Conservation (phyloP, 768 basidiomycete genomes). For the Rhodotorula babjevae region DNA sequence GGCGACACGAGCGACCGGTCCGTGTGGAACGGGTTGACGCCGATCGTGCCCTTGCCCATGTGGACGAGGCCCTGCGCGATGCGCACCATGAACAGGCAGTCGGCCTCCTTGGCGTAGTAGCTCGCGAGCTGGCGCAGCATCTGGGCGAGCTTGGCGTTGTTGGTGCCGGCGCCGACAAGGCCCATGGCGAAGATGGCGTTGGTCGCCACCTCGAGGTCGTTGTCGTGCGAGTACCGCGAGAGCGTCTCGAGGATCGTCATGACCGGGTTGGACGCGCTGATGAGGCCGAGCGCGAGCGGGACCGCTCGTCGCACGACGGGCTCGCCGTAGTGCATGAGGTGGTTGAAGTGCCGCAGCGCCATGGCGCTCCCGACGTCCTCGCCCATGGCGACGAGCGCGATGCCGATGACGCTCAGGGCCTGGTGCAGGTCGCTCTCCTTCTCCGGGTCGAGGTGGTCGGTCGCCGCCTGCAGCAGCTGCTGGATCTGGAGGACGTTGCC, state of each 20-base stretch:
- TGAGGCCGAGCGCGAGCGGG: slow-evolving; percentile 88
- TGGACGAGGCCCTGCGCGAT: slow-evolving; percentile 93
- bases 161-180: slow-evolving; percentile 94
- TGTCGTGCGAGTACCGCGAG: slow-evolving; percentile 98
- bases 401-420: slow-evolving; percentile 85
- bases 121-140: slow-evolving; percentile 94
- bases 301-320: slow-evolving; percentile 84
- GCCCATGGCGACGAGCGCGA: slow-evolving; percentile 93
- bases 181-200: slow-evolving; percentile 99
- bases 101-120: slow-evolving; percentile 97
- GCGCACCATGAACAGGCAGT: slow-evolving; percentile 92
- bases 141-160: slow-evolving; percentile 93
- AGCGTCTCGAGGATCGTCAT: slow-evolving; percentile 90
- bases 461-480: slow-evolving; percentile 83
- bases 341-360: slow-evolving; percentile 95
- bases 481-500: slow-evolving; percentile 93
- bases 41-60: slow-evolving; percentile 98
- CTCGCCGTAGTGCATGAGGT: slow-evolving; percentile 98
- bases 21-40: slow-evolving; percentile 91
- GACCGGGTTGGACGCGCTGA: slow-evolving; percentile 93
- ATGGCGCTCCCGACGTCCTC: slow-evolving; percentile 97
- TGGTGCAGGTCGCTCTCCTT: slow-evolving; percentile 67
- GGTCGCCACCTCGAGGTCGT: slow-evolving; percentile 89
- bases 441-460: slow-evolving; percentile 71
- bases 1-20: slow-evolving; percentile 86